These are phyloP conservation scores for Rhizoclosmatium globosum DNA, from an alignment of 192 early-diverging fungal genomes.

Conservation along the genomic window DNA sequence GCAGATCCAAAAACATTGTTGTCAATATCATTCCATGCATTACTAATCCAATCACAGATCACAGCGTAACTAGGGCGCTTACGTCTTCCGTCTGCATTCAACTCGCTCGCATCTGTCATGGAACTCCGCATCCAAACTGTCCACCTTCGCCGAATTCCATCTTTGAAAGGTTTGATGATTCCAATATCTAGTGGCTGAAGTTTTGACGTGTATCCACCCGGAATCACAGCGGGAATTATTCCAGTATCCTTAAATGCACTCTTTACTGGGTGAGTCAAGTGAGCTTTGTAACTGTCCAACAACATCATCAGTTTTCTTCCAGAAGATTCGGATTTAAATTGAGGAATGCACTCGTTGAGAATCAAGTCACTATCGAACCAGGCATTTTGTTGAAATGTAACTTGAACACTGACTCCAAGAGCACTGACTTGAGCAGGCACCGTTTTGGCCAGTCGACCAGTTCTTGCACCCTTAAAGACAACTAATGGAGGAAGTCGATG, in stretches of 20 bases:
- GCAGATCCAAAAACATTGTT: not conserved
- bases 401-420: too few species aligned
- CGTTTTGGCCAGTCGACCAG: too few species aligned
- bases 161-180: constrained; percentile 17
- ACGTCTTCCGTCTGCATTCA: too few species aligned
- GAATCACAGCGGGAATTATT: not conserved
- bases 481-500: too few species aligned
- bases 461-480: too few species aligned
- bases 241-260: not conserved
- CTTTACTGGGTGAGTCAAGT: not conserved
- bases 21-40: not conserved
- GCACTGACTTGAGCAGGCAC: too few species aligned
- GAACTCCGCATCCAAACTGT: too few species aligned
- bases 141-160: too few species aligned
- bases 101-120: too few species aligned
- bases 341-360: too few species aligned
- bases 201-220: not conserved
- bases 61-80: not conserved
- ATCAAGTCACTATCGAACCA: not conserved
- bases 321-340: too few species aligned
- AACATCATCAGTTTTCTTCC: not conserved
- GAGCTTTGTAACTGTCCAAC: not conserved
- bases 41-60: not conserved
- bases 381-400: too few species aligned
- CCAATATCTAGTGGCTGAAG: constrained; percentile 12